These are phyloP conservation scores for Scheffersomyces illinoinensis DNA, from an alignment of 1,139 yeast genomes.

Conservation along the genomic window DNA sequence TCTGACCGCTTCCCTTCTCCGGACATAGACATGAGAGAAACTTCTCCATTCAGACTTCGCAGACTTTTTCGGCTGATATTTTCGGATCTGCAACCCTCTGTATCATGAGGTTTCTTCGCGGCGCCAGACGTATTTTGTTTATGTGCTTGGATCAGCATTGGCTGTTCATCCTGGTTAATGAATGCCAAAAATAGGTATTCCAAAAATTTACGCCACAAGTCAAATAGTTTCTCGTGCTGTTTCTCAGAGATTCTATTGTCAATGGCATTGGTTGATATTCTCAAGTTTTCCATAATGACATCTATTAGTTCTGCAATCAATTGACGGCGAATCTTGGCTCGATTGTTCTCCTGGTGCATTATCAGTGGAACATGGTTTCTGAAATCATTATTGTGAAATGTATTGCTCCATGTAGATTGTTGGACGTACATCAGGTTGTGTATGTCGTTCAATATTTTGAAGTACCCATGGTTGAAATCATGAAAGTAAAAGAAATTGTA, in stretches of 20 bases:
- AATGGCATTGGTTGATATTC: constrained; percentile 6
- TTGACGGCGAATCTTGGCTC: constrained; percentile 7
- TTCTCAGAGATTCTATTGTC: constrained; percentile 3
- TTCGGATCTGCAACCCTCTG: constrained; percentile 1
- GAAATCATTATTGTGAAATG: not conserved
- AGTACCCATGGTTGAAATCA: constrained; percentile 26
- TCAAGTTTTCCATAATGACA: constrained; percentile 16
- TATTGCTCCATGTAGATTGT: constrained; percentile 9
- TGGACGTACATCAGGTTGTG: constrained; percentile 17
- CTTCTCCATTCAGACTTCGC: not conserved
- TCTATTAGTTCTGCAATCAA: constrained; percentile 14
- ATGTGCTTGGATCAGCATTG: not conserved
- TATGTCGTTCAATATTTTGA: constrained; percentile 23
- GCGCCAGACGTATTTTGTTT: not conserved
- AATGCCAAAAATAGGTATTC: constrained; percentile 15
- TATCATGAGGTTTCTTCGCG: constrained; percentile 1
- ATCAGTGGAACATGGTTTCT: not conserved
- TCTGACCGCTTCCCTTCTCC: not conserved
- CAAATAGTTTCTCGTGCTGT: constrained; percentile 10
- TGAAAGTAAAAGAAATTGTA: constrained; percentile 26
- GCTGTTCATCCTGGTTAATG: constrained; percentile 4
- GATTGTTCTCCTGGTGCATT: constrained; percentile 5
- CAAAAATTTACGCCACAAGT: constrained; percentile 21
- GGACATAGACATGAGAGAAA: not conserved
- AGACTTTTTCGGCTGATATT: constrained; percentile 3